phyloP scores from a whole-genome alignment of 75 land plant species.

The Pseudotsuga menziesii region DNA sequence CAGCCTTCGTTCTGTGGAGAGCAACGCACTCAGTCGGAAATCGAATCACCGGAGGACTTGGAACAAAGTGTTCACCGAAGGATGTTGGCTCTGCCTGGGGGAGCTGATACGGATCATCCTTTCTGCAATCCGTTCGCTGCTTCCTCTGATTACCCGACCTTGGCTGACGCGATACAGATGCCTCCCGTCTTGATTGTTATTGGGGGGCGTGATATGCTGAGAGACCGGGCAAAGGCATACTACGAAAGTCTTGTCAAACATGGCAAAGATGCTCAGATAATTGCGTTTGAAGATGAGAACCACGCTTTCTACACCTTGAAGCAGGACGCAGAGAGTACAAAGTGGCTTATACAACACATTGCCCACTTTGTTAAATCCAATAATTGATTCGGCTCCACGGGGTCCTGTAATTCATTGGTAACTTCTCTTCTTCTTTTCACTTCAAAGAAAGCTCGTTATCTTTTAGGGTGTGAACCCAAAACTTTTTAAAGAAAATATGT shows the following conservation, averaged over 20 bases:
- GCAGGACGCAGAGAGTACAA: neutral
- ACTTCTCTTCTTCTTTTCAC: too few relatives aligned
- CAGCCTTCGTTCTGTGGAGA: slow-evolving; percentile 4
- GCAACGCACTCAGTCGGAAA: neutral
- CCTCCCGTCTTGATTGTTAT: slow-evolving; percentile 6
- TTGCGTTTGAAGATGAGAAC: neutral
- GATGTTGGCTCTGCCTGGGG: neutral
- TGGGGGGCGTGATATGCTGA: neutral
- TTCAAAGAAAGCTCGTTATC: too few relatives aligned
- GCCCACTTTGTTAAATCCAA: neutral
- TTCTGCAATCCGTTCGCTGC: neutral
- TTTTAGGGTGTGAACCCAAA: too few relatives aligned
- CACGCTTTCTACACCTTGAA: neutral
- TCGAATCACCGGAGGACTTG: neutral
- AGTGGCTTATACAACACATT: neutral
- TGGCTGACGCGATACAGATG: neutral
- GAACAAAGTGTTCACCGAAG: neutral
- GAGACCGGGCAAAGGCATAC: neutral
- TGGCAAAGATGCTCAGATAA: neutral
- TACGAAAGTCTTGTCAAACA: neutral
- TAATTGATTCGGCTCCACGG: too few relatives aligned
- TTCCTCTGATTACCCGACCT: neutral
- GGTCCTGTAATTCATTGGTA: too few relatives aligned
- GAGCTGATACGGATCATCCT: neutral
- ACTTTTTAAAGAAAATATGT: too few relatives aligned